Evolutionary conservation across 768 basidiomycete species (phyloP).

Genomic region (Pluteus cervinus): DNA sequence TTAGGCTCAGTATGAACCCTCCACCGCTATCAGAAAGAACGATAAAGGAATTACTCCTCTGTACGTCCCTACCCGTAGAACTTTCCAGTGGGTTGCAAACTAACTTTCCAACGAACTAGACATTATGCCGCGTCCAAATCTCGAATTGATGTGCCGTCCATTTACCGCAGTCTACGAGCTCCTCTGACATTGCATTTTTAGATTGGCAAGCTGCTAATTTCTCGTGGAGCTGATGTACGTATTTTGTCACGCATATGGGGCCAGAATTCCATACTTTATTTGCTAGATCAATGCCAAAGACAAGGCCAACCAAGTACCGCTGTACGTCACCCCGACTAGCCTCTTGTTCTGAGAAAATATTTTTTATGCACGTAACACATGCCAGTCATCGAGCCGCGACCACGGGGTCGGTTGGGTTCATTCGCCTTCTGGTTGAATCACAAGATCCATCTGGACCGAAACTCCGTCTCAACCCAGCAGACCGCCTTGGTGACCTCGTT

Average conservation of each 20-base stretch:
- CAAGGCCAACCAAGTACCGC: constrained; percentile 85
- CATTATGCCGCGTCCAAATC: constrained; percentile 94
- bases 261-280: constrained; percentile 27
- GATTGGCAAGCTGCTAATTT: constrained; percentile 85
- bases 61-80: constrained; percentile 37
- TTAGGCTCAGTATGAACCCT: no score
- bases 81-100: constrained; percentile 12
- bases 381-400: constrained; percentile 91
- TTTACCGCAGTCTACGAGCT: constrained; percentile 13
- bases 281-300: constrained; percentile 89
- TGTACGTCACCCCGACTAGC: constrained; percentile 44
- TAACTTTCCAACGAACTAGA: constrained; percentile 35
- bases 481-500: constrained; percentile 58
- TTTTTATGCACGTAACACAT: constrained; percentile 9
- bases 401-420: constrained; percentile 87
- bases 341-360: constrained; percentile 13
- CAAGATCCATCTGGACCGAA: constrained; percentile 72
- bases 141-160: constrained; percentile 62
- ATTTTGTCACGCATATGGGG: constrained; percentile 22
- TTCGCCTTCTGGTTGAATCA: constrained; percentile 78
- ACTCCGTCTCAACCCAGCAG: constrained; percentile 79
- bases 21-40: constrained; percentile 43
- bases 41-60: constrained; percentile 80
- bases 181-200: constrained; percentile 34
- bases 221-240: constrained; percentile 88